Base-by-base conservation (phyloP, 1,284 basidiomycete species). In the Pyrrhoderma lamaoense region DNA sequence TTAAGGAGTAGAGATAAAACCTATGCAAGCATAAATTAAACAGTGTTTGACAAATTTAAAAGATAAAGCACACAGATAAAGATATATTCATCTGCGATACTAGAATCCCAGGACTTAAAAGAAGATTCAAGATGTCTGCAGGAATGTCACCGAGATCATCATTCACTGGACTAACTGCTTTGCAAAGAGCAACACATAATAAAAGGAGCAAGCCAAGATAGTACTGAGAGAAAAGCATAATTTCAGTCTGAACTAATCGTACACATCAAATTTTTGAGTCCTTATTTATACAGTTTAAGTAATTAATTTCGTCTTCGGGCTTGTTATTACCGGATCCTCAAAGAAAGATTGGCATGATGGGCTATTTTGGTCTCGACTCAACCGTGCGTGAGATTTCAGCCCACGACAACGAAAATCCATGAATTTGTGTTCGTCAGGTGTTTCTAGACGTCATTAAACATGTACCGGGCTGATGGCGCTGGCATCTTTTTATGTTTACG, bases 71-170 rank as follows among this genome's bases (percentile, higher is more conserved):
- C n/a, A 53, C 52, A 4, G 52, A 43, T 9, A 53, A 4, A 5
- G 31, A 35, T n/a, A 49, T 39, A 25, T 53, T 36, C 9, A 49
- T 14, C 5, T 53, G 52, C 4, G 52, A 37, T 3, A 53, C 42
- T 48, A 38, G 52, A 13, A 53, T 25, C 25, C 47, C 52, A 37
- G 39, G 27, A 36, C 52, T 53, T 42, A 49, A 35, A 2, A 53
- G 31, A 3, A 49, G 21, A 21, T 49, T 45, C 25, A 53, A 21
- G 34, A 53, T 52, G 11, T 38, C 51, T 5, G 45, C 23, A 21
- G 46, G 45, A 23, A 52, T 53, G 42, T 53, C 52, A 14, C 52
- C 47, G 27, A 49, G 47, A 25, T 36, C 43, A 16, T 18, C 27
- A 31, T 53, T 23, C 14, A 47, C 34, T 8, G 42, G 23, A 14